Percentiles rank a stretch among this genome's conserved stretches.
These are phyloP conservation scores for Bretschneidera sinensis DNA, from an alignment of 345 rosid species.

Conservation along the genomic window DNA sequence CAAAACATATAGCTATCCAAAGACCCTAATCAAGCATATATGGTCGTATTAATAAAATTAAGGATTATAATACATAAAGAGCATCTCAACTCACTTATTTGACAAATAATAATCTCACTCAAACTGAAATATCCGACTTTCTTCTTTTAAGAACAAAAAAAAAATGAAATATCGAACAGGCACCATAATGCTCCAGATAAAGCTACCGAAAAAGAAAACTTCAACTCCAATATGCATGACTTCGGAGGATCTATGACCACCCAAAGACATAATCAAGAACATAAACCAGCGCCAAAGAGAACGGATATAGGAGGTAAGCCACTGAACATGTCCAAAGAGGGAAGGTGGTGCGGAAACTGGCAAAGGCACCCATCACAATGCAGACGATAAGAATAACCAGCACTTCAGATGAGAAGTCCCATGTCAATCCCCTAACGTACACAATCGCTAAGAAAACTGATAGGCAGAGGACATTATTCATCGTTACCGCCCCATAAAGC, in stretches of 20 bases:
- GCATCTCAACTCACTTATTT: too few relatives aligned
- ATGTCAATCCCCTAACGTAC: constrained; percentile 66
- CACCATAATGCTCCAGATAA: too few relatives aligned
- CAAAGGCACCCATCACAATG: constrained; percentile 72
- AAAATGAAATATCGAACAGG: too few relatives aligned
- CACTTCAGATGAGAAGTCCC: constrained; percentile 98
- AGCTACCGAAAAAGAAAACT: too few relatives aligned
- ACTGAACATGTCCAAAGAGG: constrained; percentile 84
- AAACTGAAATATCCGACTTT: too few relatives aligned
- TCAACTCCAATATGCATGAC: too few relatives aligned
- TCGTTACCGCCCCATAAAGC: constrained; percentile 90
- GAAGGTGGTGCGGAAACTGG: constrained; percentile 81
- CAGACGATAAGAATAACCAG: constrained; percentile 78
- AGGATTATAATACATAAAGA: too few relatives aligned
- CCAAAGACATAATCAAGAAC: constrained; percentile 76
- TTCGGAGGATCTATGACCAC: constrained; percentile 67
- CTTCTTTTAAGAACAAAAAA: too few relatives aligned
- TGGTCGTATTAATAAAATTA: too few relatives aligned
- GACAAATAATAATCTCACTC: too few relatives aligned
- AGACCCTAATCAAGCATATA: too few relatives aligned
- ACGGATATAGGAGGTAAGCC: constrained; percentile 72
- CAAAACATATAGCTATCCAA: too few relatives aligned
- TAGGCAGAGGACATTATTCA: constrained; percentile 87
- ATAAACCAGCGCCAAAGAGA: constrained; percentile 82
- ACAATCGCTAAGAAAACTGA: constrained; percentile 91